Percentiles rank a stretch among this genome's conserved stretches.
Evolutionary conservation across 2,329 filamentous ascomycete genomes (phyloP).

Genomic region (Alternaria gaisen): DNA sequence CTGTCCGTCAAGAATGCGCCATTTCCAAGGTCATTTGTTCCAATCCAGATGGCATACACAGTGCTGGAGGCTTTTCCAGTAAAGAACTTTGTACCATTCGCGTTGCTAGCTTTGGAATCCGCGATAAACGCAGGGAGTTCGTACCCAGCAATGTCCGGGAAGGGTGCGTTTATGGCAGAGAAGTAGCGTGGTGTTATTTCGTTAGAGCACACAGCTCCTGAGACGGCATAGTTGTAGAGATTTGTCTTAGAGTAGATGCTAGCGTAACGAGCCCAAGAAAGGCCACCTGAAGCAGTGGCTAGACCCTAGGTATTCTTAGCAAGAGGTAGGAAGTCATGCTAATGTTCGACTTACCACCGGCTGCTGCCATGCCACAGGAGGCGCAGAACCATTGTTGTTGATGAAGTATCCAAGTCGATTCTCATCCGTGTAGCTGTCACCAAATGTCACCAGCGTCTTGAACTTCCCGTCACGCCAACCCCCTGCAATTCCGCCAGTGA

Average conservation of each 20-base stretch:
- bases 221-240: slow-evolving; percentile 74
- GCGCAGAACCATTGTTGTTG: slow-evolving; percentile 63
- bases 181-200: slow-evolving; percentile 67
- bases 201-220: slow-evolving; percentile 77
- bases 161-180: slow-evolving; percentile 60
- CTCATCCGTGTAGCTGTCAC: slow-evolving; percentile 81
- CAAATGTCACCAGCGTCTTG: slow-evolving; percentile 73
- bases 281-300: slow-evolving; percentile 69
- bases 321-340: neutral
- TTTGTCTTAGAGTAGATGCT: slow-evolving; percentile 65
- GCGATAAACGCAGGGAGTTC: slow-evolving; percentile 59
- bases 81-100: slow-evolving; percentile 55
- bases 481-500: slow-evolving; percentile 26
- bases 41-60: slow-evolving; percentile 81
- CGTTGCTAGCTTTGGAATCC: slow-evolving; percentile 47
- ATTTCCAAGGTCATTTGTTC: slow-evolving; percentile 79
- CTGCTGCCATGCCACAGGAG: slow-evolving; percentile 68
- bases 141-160: slow-evolving; percentile 64
- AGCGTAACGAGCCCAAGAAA: slow-evolving; percentile 74
- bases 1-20: slow-evolving; percentile 72
- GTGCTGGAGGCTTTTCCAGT: slow-evolving; percentile 64
- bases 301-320: slow-evolving; percentile 49
- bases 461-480: slow-evolving; percentile 60
- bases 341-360: slow-evolving; percentile 51
- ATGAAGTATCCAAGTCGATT: slow-evolving; percentile 71